phyloP scores from a whole-genome alignment of 2,329 filamentous ascomycete genomes.

The Lasiodiplodia citricola region DNA sequence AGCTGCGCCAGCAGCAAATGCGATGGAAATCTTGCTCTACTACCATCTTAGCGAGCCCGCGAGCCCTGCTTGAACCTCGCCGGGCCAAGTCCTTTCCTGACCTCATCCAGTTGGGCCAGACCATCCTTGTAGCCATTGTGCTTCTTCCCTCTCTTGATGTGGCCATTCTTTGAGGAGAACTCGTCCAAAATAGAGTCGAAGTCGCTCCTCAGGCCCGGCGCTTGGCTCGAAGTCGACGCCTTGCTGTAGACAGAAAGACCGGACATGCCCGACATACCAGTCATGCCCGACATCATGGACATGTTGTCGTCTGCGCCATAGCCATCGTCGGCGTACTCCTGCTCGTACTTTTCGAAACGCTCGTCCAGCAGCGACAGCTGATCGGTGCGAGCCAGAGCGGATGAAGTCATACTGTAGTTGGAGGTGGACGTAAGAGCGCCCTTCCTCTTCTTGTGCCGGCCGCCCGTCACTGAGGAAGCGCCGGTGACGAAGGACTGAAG shows the following conservation, averaged over 20 bases:
- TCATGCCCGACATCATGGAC: slow-evolving; percentile 55
- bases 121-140: slow-evolving; percentile 82
- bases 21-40: background rate
- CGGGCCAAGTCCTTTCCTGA: slow-evolving; percentile 78
- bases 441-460: slow-evolving; percentile 91
- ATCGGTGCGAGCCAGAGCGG: slow-evolving; percentile 84
- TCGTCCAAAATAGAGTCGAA: slow-evolving; percentile 94
- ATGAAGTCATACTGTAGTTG: slow-evolving; percentile 90
- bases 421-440: slow-evolving; percentile 88
- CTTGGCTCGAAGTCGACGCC: slow-evolving; percentile 43
- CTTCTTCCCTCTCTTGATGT: slow-evolving; percentile 65
- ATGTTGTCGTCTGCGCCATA: slow-evolving; percentile 52
- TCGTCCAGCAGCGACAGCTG: slow-evolving; percentile 84
- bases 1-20: slow-evolving; percentile 2
- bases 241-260: slow-evolving; percentile 40
- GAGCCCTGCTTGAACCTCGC: slow-evolving; percentile 48
- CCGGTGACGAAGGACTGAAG: slow-evolving; percentile 72
- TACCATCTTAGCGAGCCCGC: background rate
- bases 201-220: slow-evolving; percentile 69
- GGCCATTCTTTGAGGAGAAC: slow-evolving; percentile 77
- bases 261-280: slow-evolving; percentile 56
- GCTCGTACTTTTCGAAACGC: slow-evolving; percentile 88
- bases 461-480: slow-evolving; percentile 75
- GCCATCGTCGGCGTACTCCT: slow-evolving; percentile 70
- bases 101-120: slow-evolving; percentile 88